These are phyloP conservation scores for Rubus parviflorus DNA, from an alignment of 306 rosid species.

Conservation along the genomic window DNA sequence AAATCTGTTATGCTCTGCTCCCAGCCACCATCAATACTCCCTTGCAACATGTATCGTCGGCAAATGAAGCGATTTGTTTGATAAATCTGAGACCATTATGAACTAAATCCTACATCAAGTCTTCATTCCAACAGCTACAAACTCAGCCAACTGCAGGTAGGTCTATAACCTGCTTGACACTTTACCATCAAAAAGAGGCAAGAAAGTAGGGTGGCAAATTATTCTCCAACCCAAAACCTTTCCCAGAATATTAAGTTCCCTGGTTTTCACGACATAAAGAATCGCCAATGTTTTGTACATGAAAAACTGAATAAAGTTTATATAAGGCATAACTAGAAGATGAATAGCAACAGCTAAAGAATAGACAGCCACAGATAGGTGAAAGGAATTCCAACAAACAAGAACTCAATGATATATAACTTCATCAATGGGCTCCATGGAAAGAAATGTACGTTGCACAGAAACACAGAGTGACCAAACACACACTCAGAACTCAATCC, in stretches of 20 bases:
- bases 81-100: neutral
- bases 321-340: neutral
- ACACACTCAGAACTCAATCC: neutral
- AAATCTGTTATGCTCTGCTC: no score
- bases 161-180: no score
- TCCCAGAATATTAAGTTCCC: neutral
- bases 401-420: neutral
- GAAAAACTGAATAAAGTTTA: neutral
- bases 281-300: neutral
- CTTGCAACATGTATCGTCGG: neutral
- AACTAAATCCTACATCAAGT: neutral
- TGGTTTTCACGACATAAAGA: neutral
- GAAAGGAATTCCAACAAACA: neutral
- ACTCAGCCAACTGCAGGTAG: no score
- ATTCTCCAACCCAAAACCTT: neutral
- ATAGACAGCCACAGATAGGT: neutral
- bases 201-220: no score
- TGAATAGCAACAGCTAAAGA: neutral
- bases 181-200: no score
- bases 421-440: neutral
- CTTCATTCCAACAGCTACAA: neutral
- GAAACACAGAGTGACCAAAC: neutral
- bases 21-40: neutral
- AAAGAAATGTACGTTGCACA: neutral
- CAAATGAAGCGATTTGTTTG: neutral